phyloP scores from a whole-genome alignment of 73 alveolate genomes.

The Symbiodinium pilosum region DNA sequence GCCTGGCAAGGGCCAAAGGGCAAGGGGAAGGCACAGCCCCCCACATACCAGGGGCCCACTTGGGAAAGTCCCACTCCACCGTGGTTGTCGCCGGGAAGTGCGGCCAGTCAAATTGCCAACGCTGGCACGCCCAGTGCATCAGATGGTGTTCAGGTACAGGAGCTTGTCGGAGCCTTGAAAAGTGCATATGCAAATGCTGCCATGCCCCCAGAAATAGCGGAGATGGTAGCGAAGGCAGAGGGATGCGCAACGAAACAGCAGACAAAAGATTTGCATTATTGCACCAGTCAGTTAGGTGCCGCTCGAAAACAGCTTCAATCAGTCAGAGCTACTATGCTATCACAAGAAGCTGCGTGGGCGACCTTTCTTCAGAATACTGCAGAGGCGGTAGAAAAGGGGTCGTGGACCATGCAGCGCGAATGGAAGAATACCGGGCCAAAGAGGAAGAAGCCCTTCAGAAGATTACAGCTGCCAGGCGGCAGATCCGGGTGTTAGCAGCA shows the following conservation, averaged over 20 bases:
- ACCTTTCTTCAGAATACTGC: neutral
- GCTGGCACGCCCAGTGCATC: neutral
- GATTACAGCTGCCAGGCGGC: neutral
- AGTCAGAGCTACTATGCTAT: neutral
- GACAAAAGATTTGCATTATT: neutral
- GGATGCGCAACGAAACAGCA: neutral
- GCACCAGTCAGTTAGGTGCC: neutral
- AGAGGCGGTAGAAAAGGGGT: neutral
- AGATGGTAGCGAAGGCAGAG: neutral
- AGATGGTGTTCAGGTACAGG: neutral
- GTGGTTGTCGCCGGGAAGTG: neutral
- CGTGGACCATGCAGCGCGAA: neutral
- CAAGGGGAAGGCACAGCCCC: neutral
- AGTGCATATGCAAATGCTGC: neutral
- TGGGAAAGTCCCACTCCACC: neutral
- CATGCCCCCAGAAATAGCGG: neutral
- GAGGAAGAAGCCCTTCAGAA: neutral
- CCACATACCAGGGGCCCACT: neutral
- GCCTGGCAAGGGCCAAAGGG: neutral
- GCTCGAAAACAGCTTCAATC: neutral
- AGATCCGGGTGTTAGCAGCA: neutral
- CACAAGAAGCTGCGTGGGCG: neutral
- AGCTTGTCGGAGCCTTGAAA: neutral
- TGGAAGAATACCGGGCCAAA: neutral
- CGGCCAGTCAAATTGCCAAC: neutral